phyloP scores from a whole-genome alignment of 257 asterid genomes.

The Euphrasia confusa region DNA sequence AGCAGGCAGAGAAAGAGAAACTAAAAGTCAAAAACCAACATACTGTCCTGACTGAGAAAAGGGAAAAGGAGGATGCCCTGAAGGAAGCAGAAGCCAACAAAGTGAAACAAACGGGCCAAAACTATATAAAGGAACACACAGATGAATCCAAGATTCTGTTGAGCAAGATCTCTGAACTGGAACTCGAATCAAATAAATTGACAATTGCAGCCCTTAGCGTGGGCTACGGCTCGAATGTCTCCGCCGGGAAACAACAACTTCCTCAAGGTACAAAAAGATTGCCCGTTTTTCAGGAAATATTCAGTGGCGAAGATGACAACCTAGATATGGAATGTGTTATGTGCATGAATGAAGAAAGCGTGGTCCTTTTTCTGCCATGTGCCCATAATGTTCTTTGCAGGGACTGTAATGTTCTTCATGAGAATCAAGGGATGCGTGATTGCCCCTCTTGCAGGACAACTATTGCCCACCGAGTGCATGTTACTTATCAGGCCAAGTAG shows the following conservation, averaged over 20 bases:
- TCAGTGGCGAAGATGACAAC: too few species aligned
- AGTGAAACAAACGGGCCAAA: too few species aligned
- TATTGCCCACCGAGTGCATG: too few species aligned
- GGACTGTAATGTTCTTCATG: too few species aligned
- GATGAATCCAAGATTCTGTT: constrained; percentile 37
- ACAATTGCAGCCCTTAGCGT: constrained; percentile 26
- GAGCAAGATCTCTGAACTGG: constrained; percentile 40
- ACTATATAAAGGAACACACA: constrained; percentile 25
- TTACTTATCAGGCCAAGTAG: too few species aligned
- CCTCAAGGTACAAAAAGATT: constrained; percentile 28
- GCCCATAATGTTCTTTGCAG: too few species aligned
- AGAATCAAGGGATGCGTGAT: too few species aligned
- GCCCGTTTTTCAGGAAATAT: too few species aligned
- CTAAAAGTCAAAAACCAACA: constrained; percentile 18
- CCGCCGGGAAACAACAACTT: constrained; percentile 4
- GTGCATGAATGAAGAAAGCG: too few species aligned
- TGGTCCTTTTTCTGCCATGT: too few species aligned
- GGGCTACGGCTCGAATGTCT: constrained; percentile 32
- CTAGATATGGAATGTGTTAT: constrained; percentile 78
- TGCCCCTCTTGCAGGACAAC: too few species aligned
- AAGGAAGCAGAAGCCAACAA: too few species aligned
- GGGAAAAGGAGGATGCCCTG: constrained; percentile 27
- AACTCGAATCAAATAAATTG: constrained; percentile 39
- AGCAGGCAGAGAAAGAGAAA: constrained; percentile 60
- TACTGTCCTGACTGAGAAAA: constrained; percentile 30